A percentile compares a stretch with the other conserved stretches of the same genome.
Evolutionary conservation across 805 yeast genomes (phyloP).

Genomic region (Tanozyma kutaoensis): DNA sequence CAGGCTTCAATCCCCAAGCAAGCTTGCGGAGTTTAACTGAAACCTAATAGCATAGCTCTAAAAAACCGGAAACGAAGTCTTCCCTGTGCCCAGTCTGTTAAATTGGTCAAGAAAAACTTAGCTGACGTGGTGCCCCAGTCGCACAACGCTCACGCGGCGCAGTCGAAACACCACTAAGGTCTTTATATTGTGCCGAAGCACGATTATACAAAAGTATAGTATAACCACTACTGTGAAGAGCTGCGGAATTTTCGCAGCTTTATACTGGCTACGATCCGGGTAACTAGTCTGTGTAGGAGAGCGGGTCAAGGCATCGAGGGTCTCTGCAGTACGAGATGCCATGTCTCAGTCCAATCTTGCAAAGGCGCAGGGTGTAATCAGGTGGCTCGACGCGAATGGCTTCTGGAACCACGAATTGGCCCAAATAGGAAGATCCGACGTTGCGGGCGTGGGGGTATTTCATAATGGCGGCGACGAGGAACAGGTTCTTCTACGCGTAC

Average conservation of each 20-base stretch:
- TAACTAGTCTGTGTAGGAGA: too few relatives aligned
- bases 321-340: too few relatives aligned
- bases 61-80: conserved; percentile 69
- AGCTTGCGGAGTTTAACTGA: conserved; percentile 18
- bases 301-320: too few relatives aligned
- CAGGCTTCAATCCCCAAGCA: conserved; percentile 34
- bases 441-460: conserved; percentile 70
- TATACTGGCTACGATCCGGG: too few relatives aligned
- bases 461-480: conserved; percentile 12
- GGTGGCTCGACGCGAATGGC: conserved; percentile 50
- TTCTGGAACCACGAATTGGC: conserved; percentile 39
- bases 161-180: conserved; percentile 21
- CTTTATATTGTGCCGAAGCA: conserved; percentile 27
- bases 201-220: conserved; percentile 54
- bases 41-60: conserved; percentile 34
- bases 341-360: too few relatives aligned
- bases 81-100: conserved; percentile 63
- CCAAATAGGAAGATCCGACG: conserved; percentile 26
- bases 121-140: conserved; percentile 38
- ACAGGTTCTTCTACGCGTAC: conserved; percentile 37
- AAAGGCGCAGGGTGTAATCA: too few relatives aligned
- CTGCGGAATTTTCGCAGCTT: too few relatives aligned
- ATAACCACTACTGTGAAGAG: conserved; percentile 82
- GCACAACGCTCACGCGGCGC: conserved; percentile 30
- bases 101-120: conserved; percentile 59